Base-by-base conservation (phyloP, 2,329 filamentous ascomycete species). In the Sarocladiaceae sp. region DNA sequence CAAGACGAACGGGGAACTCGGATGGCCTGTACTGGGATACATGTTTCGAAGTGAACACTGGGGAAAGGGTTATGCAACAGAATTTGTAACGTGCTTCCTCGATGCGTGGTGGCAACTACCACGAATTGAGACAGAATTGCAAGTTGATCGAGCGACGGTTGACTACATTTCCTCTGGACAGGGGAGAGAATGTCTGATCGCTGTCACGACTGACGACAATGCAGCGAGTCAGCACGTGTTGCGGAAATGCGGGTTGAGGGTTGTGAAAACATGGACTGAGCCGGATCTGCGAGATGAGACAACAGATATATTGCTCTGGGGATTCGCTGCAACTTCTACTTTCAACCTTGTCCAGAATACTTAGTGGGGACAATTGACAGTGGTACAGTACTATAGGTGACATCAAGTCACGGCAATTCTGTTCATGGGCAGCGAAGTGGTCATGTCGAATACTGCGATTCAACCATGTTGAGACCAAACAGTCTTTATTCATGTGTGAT, bases 21-120 rank as follows among this genome's bases (percentile, higher is more conserved):
- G 77, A 46, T 83, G 79, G 79, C 80, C 81, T 1, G 79, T 77
- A 59, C 52, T 83, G 23, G 82, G 82, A 20, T 86, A 85, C 62
- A 73, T 82, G 68, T 64, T 85, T 50, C 66, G 71, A 46, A 71
- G 67, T 52, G 74, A 78, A 57, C 59, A 65, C 51, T 85, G 82
- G 82, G 77, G 78, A 6, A 71, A 69, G 35, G 82, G 81, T 4
- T 75, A 79, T 57, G 80, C 74, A 29, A 82, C 76, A 1, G 82
- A 85, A 65, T 78, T 82, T 40, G 54, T 84, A 33, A 63, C 56
- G 50, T 79, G 63, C 1, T 77, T 77, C 50, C 55, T 79, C 12
- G 55, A 59, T 11, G 61, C 66, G 11, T 84, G 76, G 71, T 77
- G 72, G 68, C 61, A 61, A 50, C 68, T 84, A 57, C 75, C 76